These are phyloP conservation scores for Yamadazyma philogaea DNA, from an alignment of 805 yeast species.

Conservation along the genomic window DNA sequence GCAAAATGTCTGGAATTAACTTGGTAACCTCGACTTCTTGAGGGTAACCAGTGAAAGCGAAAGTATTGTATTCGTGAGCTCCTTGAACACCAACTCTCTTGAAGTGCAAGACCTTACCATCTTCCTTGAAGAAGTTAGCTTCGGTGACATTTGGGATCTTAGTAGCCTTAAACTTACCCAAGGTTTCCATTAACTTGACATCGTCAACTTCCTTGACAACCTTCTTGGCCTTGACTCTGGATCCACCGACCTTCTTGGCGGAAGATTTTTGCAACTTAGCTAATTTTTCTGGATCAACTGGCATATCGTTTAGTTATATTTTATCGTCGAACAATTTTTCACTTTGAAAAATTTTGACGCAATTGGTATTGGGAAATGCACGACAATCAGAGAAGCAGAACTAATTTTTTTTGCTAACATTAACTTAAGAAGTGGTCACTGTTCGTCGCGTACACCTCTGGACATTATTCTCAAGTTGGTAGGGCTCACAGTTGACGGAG, in stretches of 20 bases:
- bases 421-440: too few relatives aligned
- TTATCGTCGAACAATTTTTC: constrained; percentile 11
- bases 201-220: constrained; percentile 77
- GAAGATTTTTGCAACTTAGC: constrained; percentile 87
- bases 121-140: constrained; percentile 96
- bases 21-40: constrained; percentile 91
- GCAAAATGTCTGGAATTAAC: constrained; percentile 88
- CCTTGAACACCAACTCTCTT: constrained; percentile 95
- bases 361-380: not conserved
- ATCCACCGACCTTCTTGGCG: constrained; percentile 73
- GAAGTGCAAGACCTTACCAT: constrained; percentile 94
- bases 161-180: constrained; percentile 86
- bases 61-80: constrained; percentile 85
- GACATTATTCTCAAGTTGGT: too few relatives aligned
- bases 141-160: constrained; percentile 88
- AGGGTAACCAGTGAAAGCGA: constrained; percentile 92
- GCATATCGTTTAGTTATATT: constrained; percentile 44
- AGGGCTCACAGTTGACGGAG: too few relatives aligned
- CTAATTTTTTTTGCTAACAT: not conserved
- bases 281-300: constrained; percentile 90
- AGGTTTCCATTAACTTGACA: constrained; percentile 82
- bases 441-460: too few relatives aligned
- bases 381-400: not conserved
- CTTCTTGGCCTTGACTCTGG: constrained; percentile 92
- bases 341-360: constrained; percentile 9